phyloP scores from a whole-genome alignment of 2,329 filamentous ascomycete genomes.

The Cadophora malorum region DNA sequence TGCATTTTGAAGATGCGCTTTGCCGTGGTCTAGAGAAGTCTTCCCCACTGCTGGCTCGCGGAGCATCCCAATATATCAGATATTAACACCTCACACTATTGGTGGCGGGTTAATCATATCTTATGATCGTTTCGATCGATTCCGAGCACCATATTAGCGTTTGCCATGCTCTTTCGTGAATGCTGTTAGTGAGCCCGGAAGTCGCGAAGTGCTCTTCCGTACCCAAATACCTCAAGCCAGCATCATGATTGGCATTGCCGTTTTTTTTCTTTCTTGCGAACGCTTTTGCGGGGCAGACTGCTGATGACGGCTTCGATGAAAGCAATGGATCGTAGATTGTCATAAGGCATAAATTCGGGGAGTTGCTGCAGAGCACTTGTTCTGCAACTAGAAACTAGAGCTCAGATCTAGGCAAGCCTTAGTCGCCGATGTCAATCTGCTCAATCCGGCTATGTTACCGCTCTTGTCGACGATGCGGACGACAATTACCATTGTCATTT shows the following conservation, averaged over 20 bases:
- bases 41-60: slow-evolving; percentile 1
- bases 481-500: slow-evolving; percentile 32
- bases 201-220: neutral
- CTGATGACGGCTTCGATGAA: slow-evolving; percentile 3
- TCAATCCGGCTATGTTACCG: slow-evolving; percentile 6
- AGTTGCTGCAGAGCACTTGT: slow-evolving; percentile 32
- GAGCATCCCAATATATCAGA: slow-evolving; percentile 6
- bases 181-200: neutral
- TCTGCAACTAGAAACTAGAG: slow-evolving; percentile 30
- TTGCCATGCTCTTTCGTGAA: neutral
- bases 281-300: neutral
- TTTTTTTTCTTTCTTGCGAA: slow-evolving; percentile 6
- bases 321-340: neutral
- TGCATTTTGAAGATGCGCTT: slow-evolving; percentile 26
- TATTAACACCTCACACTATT: neutral
- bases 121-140: slow-evolving; percentile 2
- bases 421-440: neutral
- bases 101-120: neutral
- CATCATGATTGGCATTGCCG: neutral
- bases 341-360: slow-evolving; percentile 43
- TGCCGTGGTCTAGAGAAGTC: slow-evolving; percentile 12
- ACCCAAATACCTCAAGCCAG: neutral
- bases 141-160: neutral
- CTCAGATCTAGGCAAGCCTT: slow-evolving; percentile 12
- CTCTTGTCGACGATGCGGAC: slow-evolving; percentile 21